Percentiles rank a stretch among this genome's conserved stretches.
Conservation (phyloP, 345 rosid genomes). For the Lagerstroemia speciosa region DNA sequence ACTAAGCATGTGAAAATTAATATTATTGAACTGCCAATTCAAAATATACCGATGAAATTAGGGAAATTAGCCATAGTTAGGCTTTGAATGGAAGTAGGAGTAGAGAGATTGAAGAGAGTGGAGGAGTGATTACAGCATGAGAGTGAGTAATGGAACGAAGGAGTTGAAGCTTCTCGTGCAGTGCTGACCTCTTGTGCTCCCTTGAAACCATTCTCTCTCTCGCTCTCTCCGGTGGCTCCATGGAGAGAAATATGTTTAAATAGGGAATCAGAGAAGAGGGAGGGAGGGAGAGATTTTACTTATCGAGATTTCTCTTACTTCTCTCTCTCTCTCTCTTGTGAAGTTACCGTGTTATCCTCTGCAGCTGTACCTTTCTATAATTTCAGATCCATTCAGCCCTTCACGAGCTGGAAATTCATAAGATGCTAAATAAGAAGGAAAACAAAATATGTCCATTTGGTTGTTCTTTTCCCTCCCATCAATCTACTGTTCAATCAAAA, state of each 20-base stretch:
- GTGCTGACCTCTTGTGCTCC: conserved; percentile 44
- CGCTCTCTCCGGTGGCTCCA: not conserved
- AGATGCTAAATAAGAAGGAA: not conserved
- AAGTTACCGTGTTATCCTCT: conserved; percentile 4
- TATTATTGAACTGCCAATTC: too few relatives aligned
- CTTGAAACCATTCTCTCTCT: conserved; percentile 32
- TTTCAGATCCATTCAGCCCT: not conserved
- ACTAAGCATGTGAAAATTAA: too few relatives aligned
- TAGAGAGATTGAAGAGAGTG: not conserved
- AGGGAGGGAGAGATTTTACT: not conserved
- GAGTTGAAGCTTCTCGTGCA: conserved; percentile 45
- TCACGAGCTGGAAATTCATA: conserved; percentile 8
- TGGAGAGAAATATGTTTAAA: not conserved
- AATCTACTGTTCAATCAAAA: not conserved
- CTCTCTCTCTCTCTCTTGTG: not conserved
- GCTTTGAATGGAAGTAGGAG: not conserved
- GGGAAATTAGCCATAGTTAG: conserved; percentile 3
- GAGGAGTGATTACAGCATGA: conserved; percentile 30
- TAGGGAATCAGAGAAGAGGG: not conserved
- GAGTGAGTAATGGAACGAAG: conserved; percentile 47
- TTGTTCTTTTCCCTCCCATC: not conserved
- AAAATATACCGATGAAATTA: not conserved
- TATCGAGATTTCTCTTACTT: too few relatives aligned
- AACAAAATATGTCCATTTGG: not conserved
- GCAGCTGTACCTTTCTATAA: not conserved